Conservation (phyloP, 805 yeast genomes). For the Suhomyces xylopsoci region DNA sequence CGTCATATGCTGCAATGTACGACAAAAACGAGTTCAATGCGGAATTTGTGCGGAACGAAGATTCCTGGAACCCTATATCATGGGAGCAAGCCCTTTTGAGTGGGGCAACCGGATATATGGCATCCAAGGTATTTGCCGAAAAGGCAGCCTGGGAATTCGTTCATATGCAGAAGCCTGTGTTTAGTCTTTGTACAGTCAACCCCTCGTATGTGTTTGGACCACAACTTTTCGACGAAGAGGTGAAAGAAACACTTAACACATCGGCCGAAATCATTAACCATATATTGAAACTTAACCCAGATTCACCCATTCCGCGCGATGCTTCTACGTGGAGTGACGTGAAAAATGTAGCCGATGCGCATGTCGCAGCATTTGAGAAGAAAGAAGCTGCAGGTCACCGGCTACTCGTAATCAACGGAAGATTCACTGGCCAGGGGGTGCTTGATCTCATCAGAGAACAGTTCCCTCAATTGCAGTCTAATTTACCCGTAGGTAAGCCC, state of each 20-base stretch:
- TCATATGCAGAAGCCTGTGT: slow-evolving; percentile 12
- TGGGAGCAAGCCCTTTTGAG: slow-evolving; percentile 19
- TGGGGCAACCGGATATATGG: slow-evolving; percentile 20
- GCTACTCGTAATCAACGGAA: slow-evolving; percentile 10
- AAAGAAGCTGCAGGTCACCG: slow-evolving; percentile 10
- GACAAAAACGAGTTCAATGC: slow-evolving; percentile 18
- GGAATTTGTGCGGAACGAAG: slow-evolving; percentile 5
- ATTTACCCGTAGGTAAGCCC: slow-evolving; percentile 17
- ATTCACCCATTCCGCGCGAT: slow-evolving; percentile 1
- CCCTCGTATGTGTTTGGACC: slow-evolving; percentile 20
- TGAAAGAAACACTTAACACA: slow-evolving; percentile 12
- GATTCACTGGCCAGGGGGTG: slow-evolving; percentile 17
- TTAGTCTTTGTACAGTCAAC: slow-evolving; percentile 10
- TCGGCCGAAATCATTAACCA: slow-evolving; percentile 10
- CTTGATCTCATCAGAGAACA: slow-evolving; percentile 18
- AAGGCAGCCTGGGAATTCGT: slow-evolving; percentile 30
- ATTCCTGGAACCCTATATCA: slow-evolving; percentile 10
- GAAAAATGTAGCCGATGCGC: slow-evolving; percentile 21
- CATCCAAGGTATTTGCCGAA: slow-evolving; percentile 35
- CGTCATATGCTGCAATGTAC: slow-evolving; percentile 46
- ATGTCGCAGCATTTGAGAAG: slow-evolving; percentile 13
- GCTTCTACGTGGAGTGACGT: slow-evolving; percentile 14
- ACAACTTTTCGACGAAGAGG: slow-evolving; percentile 14
- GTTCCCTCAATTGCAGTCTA: slow-evolving; percentile 19
- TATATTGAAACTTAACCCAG: slow-evolving; percentile 7